phyloP scores from a whole-genome alignment of 2,329 filamentous ascomycete genomes.

The Diaporthe australafricana region DNA sequence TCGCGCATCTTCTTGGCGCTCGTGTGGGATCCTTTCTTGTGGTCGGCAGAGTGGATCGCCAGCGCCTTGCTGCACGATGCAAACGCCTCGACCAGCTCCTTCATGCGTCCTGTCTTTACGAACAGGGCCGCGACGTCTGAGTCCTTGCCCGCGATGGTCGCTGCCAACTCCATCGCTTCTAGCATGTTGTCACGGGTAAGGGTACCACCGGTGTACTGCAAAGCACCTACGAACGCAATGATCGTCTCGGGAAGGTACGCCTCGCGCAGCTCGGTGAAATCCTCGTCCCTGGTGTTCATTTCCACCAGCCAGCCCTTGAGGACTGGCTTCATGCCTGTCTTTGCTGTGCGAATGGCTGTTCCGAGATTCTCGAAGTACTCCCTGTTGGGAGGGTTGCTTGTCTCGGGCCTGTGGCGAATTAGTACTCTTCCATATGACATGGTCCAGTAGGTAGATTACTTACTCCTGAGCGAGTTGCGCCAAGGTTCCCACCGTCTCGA shows the following conservation, averaged over 20 bases:
- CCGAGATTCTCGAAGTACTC: slow-evolving; percentile 67
- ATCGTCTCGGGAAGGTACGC: slow-evolving; percentile 88
- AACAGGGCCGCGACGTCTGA: slow-evolving; percentile 76
- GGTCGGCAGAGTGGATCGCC: slow-evolving; percentile 64
- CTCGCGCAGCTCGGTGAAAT: slow-evolving; percentile 75
- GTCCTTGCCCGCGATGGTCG: slow-evolving; percentile 76
- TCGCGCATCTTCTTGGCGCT: slow-evolving; percentile 71
- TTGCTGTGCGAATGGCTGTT: slow-evolving; percentile 64
- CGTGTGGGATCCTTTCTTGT: slow-evolving; percentile 60
- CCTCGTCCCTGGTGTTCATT: slow-evolving; percentile 65
- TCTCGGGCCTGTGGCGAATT: slow-evolving; percentile 46
- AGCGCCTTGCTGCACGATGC: slow-evolving; percentile 82
- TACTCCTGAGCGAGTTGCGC: slow-evolving; percentile 66
- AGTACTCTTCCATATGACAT: slow-evolving; percentile 37
- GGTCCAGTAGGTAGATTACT: slow-evolving; percentile 41
- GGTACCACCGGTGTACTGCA: slow-evolving; percentile 82
- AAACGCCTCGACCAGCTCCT: slow-evolving; percentile 80
- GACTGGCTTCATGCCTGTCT: slow-evolving; percentile 69
- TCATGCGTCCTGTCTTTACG: slow-evolving; percentile 73
- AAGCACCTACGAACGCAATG: slow-evolving; percentile 82
- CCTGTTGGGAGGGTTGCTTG: slow-evolving; percentile 51
- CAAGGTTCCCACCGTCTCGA: slow-evolving; percentile 74
- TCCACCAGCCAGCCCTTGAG: slow-evolving; percentile 72
- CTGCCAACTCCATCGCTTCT: slow-evolving; percentile 88
- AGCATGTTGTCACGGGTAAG: slow-evolving; percentile 82